Evolutionary conservation across 2,329 filamentous ascomycete genomes (phyloP).

Genomic region (Hypoxylon sp.): DNA sequence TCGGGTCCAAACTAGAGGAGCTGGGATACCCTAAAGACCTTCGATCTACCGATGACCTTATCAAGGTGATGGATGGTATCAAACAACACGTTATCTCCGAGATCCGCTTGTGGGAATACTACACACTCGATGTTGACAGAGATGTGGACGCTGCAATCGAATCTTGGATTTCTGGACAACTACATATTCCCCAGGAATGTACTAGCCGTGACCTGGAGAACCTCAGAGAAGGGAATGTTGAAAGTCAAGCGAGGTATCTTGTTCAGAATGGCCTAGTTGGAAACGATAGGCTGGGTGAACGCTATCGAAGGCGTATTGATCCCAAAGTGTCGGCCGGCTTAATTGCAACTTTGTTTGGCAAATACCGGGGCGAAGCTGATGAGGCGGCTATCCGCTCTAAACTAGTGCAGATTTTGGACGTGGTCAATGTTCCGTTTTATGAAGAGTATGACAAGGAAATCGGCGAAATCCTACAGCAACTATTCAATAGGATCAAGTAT

Average conservation of each 20-base stretch:
- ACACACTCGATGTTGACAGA: constrained; percentile 82
- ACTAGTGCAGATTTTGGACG: constrained; percentile 76
- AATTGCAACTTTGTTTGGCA: constrained; percentile 74
- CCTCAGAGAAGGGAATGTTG: constrained; percentile 59
- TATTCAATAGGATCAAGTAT: constrained; percentile 96
- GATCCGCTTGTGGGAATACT: constrained; percentile 93
- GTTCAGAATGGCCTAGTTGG: constrained; percentile 77
- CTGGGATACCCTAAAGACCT: constrained; percentile 83
- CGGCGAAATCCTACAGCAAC: constrained; percentile 85
- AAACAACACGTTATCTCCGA: constrained; percentile 83
- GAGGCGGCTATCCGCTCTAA: constrained; percentile 66
- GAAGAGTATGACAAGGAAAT: constrained; percentile 90
- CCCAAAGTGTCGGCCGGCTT: constrained; percentile 77
- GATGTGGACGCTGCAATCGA: constrained; percentile 77
- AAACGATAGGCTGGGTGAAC: constrained; percentile 80
- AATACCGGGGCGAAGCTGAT: constrained; percentile 69
- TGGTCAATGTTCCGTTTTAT: constrained; percentile 89
- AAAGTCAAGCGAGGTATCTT: constrained; percentile 72
- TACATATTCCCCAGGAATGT: constrained; percentile 64
- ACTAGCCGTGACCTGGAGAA: constrained; percentile 59
- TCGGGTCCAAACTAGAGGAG: constrained; percentile 79
- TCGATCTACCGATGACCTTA: constrained; percentile 76
- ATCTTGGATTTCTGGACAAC: constrained; percentile 75
- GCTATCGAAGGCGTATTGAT: constrained; percentile 79
- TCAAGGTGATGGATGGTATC: constrained; percentile 84